phyloP scores from a whole-genome alignment of 2,329 filamentous ascomycete species.

The Hirsutella thompsonii region DNA sequence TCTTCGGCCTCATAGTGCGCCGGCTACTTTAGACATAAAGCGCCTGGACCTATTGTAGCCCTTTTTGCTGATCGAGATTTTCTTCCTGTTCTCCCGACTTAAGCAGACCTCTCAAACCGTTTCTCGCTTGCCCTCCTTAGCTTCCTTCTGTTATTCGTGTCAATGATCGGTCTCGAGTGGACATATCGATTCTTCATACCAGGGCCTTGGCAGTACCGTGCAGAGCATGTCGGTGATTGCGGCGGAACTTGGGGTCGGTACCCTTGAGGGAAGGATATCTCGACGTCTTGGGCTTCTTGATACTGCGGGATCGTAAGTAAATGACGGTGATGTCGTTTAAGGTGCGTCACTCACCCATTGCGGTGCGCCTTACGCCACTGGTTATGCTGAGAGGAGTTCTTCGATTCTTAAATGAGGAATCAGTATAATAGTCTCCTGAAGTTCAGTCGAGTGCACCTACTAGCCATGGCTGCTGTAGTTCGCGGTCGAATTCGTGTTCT shows the following conservation, averaged over 20 bases:
- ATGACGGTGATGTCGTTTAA: background rate
- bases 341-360: slow-evolving; percentile 67
- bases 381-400: slow-evolving; percentile 99
- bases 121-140: slow-evolving; percentile 91
- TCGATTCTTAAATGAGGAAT: slow-evolving; percentile 59
- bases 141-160: slow-evolving; percentile 65
- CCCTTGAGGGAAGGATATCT: slow-evolving; percentile 98
- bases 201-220: slow-evolving; percentile 97
- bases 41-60: too few species aligned
- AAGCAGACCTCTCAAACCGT: slow-evolving; percentile 45
- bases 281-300: slow-evolving; percentile 99
- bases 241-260: slow-evolving; percentile 98
- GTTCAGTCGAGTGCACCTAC: too few species aligned
- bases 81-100: too few species aligned
- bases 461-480: slow-evolving; percentile 26
- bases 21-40: too few species aligned
- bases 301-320: slow-evolving; percentile 43
- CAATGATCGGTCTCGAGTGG: slow-evolving; percentile 10
- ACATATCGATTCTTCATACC: slow-evolving; percentile 41
- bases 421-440: too few species aligned
- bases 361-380: slow-evolving; percentile 97
- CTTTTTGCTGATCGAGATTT: too few species aligned
- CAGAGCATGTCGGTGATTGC: slow-evolving; percentile 99
- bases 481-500: slow-evolving; percentile 13
- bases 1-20: too few species aligned